Evolutionary conservation across 1,284 basidiomycete genomes (phyloP).

Genomic region (Sporisorium iseilematis-ciliati): DNA sequence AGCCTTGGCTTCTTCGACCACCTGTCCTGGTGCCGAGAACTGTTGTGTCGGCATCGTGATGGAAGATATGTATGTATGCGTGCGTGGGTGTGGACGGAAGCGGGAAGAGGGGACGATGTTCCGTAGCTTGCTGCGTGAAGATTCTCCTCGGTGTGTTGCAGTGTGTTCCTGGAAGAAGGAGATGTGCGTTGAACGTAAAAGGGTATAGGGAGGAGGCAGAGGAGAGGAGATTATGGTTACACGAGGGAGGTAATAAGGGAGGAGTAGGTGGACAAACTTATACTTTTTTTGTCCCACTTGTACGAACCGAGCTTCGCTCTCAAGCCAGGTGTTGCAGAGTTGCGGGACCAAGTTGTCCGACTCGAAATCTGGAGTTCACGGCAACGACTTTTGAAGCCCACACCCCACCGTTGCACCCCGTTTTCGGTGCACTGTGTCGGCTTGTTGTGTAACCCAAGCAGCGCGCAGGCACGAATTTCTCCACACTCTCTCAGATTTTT

Average conservation of each 20-base stretch:
- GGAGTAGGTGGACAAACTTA: neutral
- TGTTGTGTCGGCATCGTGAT: constrained; percentile 36
- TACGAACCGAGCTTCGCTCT: neutral
- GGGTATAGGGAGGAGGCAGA: neutral
- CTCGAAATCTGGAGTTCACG: constrained; percentile 30
- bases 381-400: constrained; percentile 16
- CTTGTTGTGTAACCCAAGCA: neutral
- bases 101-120: neutral
- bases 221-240: neutral
- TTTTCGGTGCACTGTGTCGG: constrained; percentile 1
- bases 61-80: neutral
- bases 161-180: neutral
- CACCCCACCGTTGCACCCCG: neutral
- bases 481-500: neutral
- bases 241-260: neutral
- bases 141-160: neutral
- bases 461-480: constrained; percentile 6
- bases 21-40: constrained; percentile 47
- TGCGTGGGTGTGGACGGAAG: neutral
- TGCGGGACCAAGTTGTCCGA: neutral
- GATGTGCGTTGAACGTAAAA: neutral
- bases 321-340: constrained; percentile 14
- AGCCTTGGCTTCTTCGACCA: constrained; percentile 53
- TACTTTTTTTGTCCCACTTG: neutral
- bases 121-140: neutral